These are phyloP conservation scores for Aureobasidium namibiae DNA, from an alignment of 2,329 filamentous ascomycete genomes.

Conservation along the genomic window DNA sequence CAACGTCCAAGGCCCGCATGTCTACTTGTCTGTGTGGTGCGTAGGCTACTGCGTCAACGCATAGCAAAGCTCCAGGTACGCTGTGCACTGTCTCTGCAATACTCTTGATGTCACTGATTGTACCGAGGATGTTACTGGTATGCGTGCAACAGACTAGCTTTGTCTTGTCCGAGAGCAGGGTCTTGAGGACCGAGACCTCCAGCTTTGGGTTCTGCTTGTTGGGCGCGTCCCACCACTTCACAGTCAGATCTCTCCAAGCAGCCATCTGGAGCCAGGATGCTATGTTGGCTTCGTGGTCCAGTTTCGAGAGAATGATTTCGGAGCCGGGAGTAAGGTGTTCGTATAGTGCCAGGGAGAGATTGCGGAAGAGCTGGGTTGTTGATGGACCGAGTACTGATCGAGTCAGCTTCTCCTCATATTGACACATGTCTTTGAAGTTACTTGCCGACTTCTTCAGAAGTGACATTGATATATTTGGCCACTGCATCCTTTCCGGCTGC, in stretches of 20 bases:
- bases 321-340: constrained; percentile 49
- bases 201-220: constrained; percentile 50
- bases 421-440: too few species aligned
- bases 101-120: constrained; percentile 54
- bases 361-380: constrained; percentile 69
- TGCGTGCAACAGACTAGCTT: constrained; percentile 67
- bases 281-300: constrained; percentile 74
- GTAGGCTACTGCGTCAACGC: constrained; percentile 69
- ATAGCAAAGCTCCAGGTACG: constrained; percentile 51
- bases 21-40: constrained; percentile 66
- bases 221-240: constrained; percentile 59
- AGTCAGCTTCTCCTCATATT: too few species aligned
- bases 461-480: constrained; percentile 63
- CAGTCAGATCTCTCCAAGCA: constrained; percentile 46
- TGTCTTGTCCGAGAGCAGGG: constrained; percentile 55
- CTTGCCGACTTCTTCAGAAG: constrained; percentile 49
- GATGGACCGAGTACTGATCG: constrained; percentile 65
- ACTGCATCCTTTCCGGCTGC: constrained; percentile 54
- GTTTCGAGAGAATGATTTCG: constrained; percentile 56
- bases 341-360: constrained; percentile 51
- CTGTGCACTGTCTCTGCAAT: constrained; percentile 48
- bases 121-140: constrained; percentile 64
- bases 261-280: constrained; percentile 66
- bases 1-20: constrained; percentile 58
- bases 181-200: constrained; percentile 46